Percentiles rank a stretch among this genome's conserved stretches.
These are phyloP conservation scores for Candida insectalens DNA, from an alignment of 805 yeast genomes.

Conservation along the genomic window DNA sequence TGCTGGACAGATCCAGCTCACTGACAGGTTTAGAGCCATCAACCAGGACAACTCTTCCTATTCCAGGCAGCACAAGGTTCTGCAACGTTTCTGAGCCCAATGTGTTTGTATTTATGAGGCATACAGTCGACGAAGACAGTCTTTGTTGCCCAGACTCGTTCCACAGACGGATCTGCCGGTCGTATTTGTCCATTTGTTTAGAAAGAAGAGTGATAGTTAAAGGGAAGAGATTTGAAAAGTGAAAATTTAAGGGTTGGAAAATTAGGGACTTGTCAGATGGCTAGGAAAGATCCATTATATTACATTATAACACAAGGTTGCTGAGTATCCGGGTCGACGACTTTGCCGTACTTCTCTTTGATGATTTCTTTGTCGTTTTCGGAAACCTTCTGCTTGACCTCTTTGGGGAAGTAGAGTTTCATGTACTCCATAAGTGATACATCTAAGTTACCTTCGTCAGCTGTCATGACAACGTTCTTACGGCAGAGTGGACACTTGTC, in stretches of 20 bases:
- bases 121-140: conserved; percentile 47
- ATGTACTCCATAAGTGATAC: conserved; percentile 39
- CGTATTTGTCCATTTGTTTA: conserved; percentile 41
- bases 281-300: no score
- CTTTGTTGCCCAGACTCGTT: conserved; percentile 62
- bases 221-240: not conserved
- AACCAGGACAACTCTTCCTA: conserved; percentile 52
- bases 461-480: conserved; percentile 40
- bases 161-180: conserved; percentile 87
- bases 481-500: conserved; percentile 64
- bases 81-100: conserved; percentile 63
- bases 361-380: conserved; percentile 42
- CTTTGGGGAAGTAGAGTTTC: conserved; percentile 55
- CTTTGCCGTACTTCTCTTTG: conserved; percentile 29
- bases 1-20: conserved; percentile 37
- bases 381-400: conserved; percentile 50
- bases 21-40: conserved; percentile 31
- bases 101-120: conserved; percentile 48
- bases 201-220: not conserved
- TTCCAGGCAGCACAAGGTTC: conserved; percentile 67
- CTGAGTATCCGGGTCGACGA: conserved; percentile 20
- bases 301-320: conserved; percentile 20
- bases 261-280: no score
- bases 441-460: conserved; percentile 56
- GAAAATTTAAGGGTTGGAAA: no score